Conservation (phyloP, 768 basidiomycete species). For the Termitomyces sp. region DNA sequence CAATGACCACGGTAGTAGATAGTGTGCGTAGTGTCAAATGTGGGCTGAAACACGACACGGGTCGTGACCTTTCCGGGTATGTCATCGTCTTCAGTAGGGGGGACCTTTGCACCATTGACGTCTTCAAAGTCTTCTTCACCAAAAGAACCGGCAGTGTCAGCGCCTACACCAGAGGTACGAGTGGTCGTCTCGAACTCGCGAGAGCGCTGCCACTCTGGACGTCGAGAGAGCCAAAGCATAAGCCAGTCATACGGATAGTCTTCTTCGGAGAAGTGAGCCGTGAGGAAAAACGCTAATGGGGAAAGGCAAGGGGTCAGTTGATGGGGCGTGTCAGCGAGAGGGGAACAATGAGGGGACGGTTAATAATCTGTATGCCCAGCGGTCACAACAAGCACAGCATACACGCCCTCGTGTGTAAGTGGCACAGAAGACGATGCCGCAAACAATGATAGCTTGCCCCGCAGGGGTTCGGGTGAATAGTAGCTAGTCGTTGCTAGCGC, state of each 20-base stretch:
- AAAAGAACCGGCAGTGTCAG: constrained; percentile 55
- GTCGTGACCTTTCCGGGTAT: constrained; percentile 67
- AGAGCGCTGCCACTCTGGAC: constrained; percentile 85
- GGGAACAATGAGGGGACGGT: constrained; percentile 12
- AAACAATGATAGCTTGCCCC: background rate
- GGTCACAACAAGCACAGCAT: background rate
- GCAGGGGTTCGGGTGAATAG: background rate
- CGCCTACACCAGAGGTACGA: constrained; percentile 61
- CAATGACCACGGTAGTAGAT: constrained; percentile 86
- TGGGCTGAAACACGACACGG: constrained; percentile 85
- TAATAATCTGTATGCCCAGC: constrained; percentile 9
- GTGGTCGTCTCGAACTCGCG: constrained; percentile 89
- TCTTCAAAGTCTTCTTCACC: constrained; percentile 48
- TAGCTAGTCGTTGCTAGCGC: constrained; percentile 7
- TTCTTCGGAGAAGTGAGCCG: constrained; percentile 87
- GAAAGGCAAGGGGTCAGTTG: constrained; percentile 22
- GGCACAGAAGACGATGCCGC: constrained; percentile 1
- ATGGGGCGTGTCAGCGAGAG: constrained; percentile 21
- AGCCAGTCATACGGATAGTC: constrained; percentile 91
- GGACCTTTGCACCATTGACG: constrained; percentile 23
- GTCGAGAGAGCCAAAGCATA: constrained; percentile 85
- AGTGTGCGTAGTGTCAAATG: constrained; percentile 84
- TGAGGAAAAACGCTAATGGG: constrained; percentile 75
- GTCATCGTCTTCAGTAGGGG: constrained; percentile 31
- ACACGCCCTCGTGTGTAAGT: background rate